Conservation (phyloP, 2,329 filamentous ascomycete genomes). For the Nothophoma quercina region DNA sequence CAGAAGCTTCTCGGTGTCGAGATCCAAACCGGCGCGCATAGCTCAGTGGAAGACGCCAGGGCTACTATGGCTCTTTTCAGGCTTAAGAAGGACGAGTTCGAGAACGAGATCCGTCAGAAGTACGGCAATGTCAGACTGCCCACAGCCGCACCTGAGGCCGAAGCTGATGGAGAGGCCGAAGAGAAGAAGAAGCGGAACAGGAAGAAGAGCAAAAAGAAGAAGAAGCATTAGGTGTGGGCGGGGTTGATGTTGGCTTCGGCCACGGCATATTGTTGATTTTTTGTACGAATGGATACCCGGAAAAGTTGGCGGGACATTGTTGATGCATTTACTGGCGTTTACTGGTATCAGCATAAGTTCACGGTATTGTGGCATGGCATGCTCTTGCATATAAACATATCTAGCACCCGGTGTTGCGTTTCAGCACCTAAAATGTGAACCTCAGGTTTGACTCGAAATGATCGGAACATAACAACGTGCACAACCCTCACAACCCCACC, state of each 20-base stretch:
- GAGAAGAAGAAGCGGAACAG: constrained; percentile 46
- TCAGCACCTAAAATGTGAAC: not conserved
- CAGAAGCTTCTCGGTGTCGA: constrained; percentile 64
- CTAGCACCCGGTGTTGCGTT: too few relatives aligned
- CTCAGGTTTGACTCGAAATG: not conserved
- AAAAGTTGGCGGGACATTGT: constrained; percentile 4
- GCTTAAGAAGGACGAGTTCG: constrained; percentile 83
- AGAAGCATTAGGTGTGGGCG: constrained; percentile 19
- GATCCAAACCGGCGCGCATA: constrained; percentile 68
- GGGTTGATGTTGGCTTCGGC: not conserved
- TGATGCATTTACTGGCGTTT: constrained; percentile 10
- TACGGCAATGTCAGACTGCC: constrained; percentile 52
- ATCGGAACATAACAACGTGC: not conserved
- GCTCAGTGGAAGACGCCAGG: constrained; percentile 77
- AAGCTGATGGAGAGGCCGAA: constrained; percentile 29
- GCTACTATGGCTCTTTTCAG: constrained; percentile 90
- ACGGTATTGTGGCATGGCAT: not conserved
- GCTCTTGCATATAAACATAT: not conserved
- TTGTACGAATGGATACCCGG: constrained; percentile 14
- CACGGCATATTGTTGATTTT: not conserved
- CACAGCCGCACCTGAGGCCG: constrained; percentile 27
- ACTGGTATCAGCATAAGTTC: not conserved
- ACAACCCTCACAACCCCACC: not conserved
- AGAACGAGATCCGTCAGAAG: constrained; percentile 76
- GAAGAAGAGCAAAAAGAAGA: constrained; percentile 51